Evolutionary conservation across 176 grass and related monocot species (phyloP), one percentile per base, ranked within the genome.

Genomic region (Rhynchospora breviuscula): DNA sequence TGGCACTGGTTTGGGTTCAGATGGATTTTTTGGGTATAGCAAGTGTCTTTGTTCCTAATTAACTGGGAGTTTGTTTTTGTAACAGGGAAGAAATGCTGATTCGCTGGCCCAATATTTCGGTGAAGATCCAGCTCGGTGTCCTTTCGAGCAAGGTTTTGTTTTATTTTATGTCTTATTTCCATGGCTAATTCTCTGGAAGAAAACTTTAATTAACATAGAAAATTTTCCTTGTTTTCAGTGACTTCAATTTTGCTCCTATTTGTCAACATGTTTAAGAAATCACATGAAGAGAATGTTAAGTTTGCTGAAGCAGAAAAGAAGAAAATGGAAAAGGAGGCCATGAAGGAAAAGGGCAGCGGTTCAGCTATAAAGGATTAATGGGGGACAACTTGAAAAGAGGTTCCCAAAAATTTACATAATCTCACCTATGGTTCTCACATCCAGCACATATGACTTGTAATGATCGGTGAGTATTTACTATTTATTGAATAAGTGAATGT

Each of bases 101-200:
- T 95, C 91, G 26, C 88, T 98, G 74, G 93, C 95, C 56, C 95
- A 98, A 75, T 98, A 98, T 98, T 98, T 98, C 88, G 95, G 95
- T 63, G 95, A 98, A 89, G 95, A 98, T 84, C 95, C 95, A 87
- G 89, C 95, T 22, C 95, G 95, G 46, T 98, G 92, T 82, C 92
- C 92, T 72, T 98, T 98, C 31, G 92, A 98, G 82, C 95, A 98
- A 93, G 95, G 92, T 98, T 77, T 82, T 59, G 23, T 87, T 64
- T 83, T 48, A 10, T 17, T 63, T 58, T 74, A 58, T 19, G 56
- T 58, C n/a, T 84, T 40, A 72, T 69, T 70, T 73, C 13, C 23
- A 21, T 84, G 2, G 6, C 33, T 84, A 52, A 49, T 49, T 67
- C 15, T 62, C 31, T 7, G 3, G 4, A 58, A 17, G 45, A 63